phyloP scores from a whole-genome alignment of 2,329 filamentous ascomycete genomes.

The Pseudogymnoascus sp. region DNA sequence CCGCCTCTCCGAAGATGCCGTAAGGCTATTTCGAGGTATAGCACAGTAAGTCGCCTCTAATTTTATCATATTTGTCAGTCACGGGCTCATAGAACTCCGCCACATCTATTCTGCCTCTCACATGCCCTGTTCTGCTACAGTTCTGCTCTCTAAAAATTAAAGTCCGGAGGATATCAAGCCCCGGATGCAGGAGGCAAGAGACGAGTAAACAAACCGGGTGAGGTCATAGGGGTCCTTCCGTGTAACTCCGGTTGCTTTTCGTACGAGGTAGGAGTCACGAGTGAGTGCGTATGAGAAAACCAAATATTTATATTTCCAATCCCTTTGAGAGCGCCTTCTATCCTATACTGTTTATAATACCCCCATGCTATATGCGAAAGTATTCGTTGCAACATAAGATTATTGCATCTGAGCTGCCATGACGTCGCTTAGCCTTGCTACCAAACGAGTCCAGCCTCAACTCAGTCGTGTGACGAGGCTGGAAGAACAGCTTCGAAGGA shows the following conservation, averaged over 20 bases:
- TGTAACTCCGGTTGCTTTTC: constrained; percentile 3
- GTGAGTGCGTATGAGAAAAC: neutral
- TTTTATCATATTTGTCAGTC: neutral
- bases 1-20: neutral
- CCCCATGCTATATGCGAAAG: neutral
- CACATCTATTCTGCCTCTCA: neutral
- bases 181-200: neutral
- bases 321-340: neutral
- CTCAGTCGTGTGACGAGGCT: constrained; percentile 12
- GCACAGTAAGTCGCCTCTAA: neutral
- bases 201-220: neutral
- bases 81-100: neutral
- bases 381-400: neutral
- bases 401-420: constrained; percentile 11
- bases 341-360: neutral
- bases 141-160: neutral
- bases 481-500: constrained; percentile 17
- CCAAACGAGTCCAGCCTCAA: constrained; percentile 11
- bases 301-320: neutral
- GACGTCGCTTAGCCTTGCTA: constrained; percentile 14
- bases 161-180: neutral
- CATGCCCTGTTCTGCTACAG: neutral
- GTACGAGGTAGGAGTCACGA: neutral
- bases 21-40: neutral
- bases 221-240: constrained; percentile 3